Base-by-base conservation (phyloP, 306 rosid species). In the Adenanthera pavonina region DNA sequence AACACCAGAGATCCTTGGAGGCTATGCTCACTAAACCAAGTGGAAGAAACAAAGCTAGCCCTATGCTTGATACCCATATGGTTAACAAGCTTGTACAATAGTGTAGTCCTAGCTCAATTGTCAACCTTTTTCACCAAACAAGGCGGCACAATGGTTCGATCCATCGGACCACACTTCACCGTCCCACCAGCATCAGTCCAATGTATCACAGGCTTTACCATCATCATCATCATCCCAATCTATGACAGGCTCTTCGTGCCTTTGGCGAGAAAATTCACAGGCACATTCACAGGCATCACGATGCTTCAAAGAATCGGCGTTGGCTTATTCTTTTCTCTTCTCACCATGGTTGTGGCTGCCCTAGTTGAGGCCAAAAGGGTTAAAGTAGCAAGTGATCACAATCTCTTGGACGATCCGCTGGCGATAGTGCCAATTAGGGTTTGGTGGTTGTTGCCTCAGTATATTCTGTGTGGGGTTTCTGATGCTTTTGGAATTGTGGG, bases 31-130 rank as follows among this genome's bases (percentile, higher is more conserved):
- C 38, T 76, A 16, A 73, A 25, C 38, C 87, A 89, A 79, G 92
- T 89, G 44, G 90, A 87, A 83, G 87, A 89, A 78, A 90, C 78
- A 16, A 89, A 85, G 83, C 80, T 77, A 9, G 75, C 83, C 9
- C 34, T 83, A 4, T 77, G 89, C 7, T 75, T 89, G 12, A 75
- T 87, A 5, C 92, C 66, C 9, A 60, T 60, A 30, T 60, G 66
- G 66, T 60, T 60, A 60, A 60, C 66, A 35, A 25, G 3, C 66
- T 60, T 60, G 66, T 30, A 25, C 30, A 60, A 60, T 3, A 25
- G 66, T 60, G 16, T 60, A 60, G 38, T 34, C 40, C 38, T 60
- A 30, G 38, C 38, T 11, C 66, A 60, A 16, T 15, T 60, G 16
- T 60, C 66, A 60, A 60, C 66, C 17, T 60, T 25, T 38, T 60